These are phyloP conservation scores for Plasmodium cynomolgi DNA, from an alignment of 169 alveolate genomes.

Conservation along the genomic window DNA sequence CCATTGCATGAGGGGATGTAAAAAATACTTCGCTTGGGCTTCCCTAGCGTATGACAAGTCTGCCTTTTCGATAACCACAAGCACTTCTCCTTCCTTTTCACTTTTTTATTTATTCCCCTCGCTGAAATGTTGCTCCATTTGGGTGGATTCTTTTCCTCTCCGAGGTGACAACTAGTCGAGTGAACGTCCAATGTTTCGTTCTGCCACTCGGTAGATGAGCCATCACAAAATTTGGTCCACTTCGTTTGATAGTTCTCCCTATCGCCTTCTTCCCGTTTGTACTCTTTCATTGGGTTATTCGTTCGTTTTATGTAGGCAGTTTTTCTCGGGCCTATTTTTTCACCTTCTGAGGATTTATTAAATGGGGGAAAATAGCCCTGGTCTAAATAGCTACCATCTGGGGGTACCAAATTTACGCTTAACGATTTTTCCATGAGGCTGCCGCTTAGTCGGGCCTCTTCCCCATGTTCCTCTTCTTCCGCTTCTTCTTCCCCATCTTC, in stretches of 20 bases:
- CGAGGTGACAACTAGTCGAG: background rate
- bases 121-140: background rate
- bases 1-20: background rate
- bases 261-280: background rate
- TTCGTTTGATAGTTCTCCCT: background rate
- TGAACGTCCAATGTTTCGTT: background rate
- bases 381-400: background rate
- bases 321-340: background rate
- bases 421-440: constrained; percentile 3
- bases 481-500: too few species aligned
- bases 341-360: background rate
- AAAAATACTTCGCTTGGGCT: background rate
- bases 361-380: background rate
- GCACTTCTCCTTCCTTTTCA: background rate
- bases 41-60: background rate
- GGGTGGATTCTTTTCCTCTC: background rate
- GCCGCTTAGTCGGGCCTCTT: background rate
- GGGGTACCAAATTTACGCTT: background rate
- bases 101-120: constrained; percentile 18
- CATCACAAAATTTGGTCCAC: background rate
- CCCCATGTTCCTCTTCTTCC: background rate
- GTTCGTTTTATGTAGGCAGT: background rate
- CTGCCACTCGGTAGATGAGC: background rate
- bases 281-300: background rate
- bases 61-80: background rate